Conservation (phyloP, 345 rosid species). For the Atalantia buxifolia region DNA sequence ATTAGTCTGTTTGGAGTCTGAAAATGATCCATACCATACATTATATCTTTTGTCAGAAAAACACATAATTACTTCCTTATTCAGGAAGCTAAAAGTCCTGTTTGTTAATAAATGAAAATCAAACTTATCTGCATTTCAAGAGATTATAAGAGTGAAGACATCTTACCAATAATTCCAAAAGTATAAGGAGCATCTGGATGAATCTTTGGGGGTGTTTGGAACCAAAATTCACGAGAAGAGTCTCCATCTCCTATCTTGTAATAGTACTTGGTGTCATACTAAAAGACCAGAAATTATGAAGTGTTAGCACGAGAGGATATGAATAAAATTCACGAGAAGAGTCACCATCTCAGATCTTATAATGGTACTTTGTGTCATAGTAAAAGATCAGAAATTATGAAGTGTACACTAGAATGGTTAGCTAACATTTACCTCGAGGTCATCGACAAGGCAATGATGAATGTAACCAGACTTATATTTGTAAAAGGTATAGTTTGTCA, state of each 20-base stretch:
- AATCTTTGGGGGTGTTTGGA: conserved; percentile 40
- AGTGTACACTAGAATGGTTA: not conserved
- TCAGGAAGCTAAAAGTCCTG: not conserved
- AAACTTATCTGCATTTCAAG: not conserved
- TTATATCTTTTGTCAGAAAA: not conserved
- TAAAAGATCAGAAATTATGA: conserved; percentile 11
- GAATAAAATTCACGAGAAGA: not conserved
- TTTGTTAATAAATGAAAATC: not conserved
- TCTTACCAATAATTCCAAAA: conserved; percentile 42
- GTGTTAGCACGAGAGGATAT: not conserved
- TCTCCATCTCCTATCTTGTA: conserved; percentile 31
- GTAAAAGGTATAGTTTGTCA: conserved; percentile 31
- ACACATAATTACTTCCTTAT: not conserved
- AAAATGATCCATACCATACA: not conserved
- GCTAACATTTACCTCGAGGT: conserved; percentile 28
- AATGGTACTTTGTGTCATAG: conserved; percentile 40
- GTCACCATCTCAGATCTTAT: conserved; percentile 27
- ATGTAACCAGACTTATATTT: conserved; percentile 46
- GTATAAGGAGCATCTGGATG: conserved; percentile 40
- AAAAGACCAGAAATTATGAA: not conserved
- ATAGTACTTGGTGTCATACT: conserved; percentile 44
- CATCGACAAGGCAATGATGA: conserved; percentile 41
- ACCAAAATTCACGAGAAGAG: conserved; percentile 37
- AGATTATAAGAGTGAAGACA: not conserved
- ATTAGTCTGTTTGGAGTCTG: not conserved